Base-by-base conservation (phyloP, 2,329 filamentous ascomycete genomes). In the Cercospora zeina region DNA sequence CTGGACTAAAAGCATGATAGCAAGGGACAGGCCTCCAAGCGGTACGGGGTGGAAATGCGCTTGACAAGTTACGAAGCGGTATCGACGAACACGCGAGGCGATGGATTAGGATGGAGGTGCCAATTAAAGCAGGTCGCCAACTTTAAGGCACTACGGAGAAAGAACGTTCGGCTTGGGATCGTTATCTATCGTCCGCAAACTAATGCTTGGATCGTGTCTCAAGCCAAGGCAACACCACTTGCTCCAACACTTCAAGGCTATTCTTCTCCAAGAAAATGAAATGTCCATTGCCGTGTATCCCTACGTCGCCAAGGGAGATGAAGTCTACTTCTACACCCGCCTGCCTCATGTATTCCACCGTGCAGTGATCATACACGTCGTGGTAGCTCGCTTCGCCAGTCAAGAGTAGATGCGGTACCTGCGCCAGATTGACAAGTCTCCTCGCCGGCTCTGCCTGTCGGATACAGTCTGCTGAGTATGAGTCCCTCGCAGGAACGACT, bases 381-480 rank as follows among this genome's bases (percentile, higher is more conserved):
- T 87, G 85, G n/a, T 77, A 79, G 56, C 81, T 82, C 2, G 84
- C 80, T 60, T 85, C 80, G 0, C 76, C 75, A 0, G 83, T 85
- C 27, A 85, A 68, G 14, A 86, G 64, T 1, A 83, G 71, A 4
- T 82, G 79, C 0, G 78, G 80, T 5, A 85, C 75, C 14, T 76
- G 75, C 1, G 71, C 68, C 7, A 88, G 71, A 33, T 85, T 81
- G 5, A 72, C 69, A 13, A 88, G 73, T 65, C 79, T 72, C 19
- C 79, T 78, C 9, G 77, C 73, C 2, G 77, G 73, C 19, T 74
- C 64, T 0, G 67, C 67, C 64, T 81, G 79, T 59, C 79, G 66
- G 13, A 78, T 71, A 61, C 78, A 80, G 2, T 73, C 71, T 58
- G 71, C 67, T 37, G 70, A 65, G 4, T 74, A 61, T 1, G 67